Evolutionary conservation across 2,329 filamentous ascomycete genomes (phyloP), one percentile per base, ranked within the genome.

Genomic region (Aspergillus ochraceus): DNA sequence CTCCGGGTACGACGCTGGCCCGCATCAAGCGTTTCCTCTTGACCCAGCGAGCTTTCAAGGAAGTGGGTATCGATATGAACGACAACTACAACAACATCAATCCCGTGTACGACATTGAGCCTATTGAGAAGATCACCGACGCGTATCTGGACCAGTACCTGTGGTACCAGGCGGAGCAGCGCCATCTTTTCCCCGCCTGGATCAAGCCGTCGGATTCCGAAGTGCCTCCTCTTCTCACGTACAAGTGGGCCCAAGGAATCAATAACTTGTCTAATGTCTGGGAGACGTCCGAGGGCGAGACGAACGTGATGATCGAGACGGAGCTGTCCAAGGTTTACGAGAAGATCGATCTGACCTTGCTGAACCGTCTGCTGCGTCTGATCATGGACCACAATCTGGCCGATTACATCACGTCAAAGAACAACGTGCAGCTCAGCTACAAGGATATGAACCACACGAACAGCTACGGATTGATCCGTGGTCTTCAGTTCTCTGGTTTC

Each of bases 401-500:
- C 5, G 96, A 99, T 76, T 99, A 99, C 79, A 99, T 99, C 72
- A 97, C 94, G 1, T 92, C 94, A 42, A 99, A 99, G 86, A 99
- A 99, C 83, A 99, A 99, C 72, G 95, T 99, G 12, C 94, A 97
- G 75, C 85, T 99, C 64, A 97, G 96, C 63, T 99, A 99, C 83
- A 99, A 99, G 81, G 95, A 99, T 70, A 99, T 99, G 95, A 98
- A 97, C 73, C 95, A 99, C 72, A 95, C 96, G 73, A 99, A 99
- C 79, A 96, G 92, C 73, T 99, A 98, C 73, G 95, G 95, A 68
- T 90, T 99, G 90, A 97, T 99, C 70, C 92, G 95, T 70, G 95
- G 96, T 68, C 84, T 99, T 17, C 96, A 99, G 67, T 99, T 99
- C 79, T 97, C 95, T 1, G 95, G 92, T 0, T 99, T 99, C 64